Evolutionary conservation across 306 rosid species (phyloP), one percentile per base, ranked within the genome.

Genomic region (Coriaria nepalensis): DNA sequence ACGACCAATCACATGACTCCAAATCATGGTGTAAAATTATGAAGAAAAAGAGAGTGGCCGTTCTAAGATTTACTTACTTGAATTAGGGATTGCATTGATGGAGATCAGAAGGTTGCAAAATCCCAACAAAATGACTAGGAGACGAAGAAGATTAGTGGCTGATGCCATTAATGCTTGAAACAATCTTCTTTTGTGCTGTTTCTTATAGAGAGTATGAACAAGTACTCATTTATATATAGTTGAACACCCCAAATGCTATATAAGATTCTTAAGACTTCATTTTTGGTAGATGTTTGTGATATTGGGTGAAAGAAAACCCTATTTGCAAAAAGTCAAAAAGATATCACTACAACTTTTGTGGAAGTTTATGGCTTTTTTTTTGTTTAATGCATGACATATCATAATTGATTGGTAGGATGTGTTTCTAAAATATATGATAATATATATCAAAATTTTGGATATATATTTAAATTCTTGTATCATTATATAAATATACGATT

Each of bases 61-160:
- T 15, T 4, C 8, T 15, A 41, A 29, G 44, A 15, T 35, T 10
- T 32, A 33, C 32, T 71, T 78, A 84, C 90, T 81, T 73, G 94
- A 70, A 49, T 68, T 58, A 35, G 95, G 97, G 65, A 79, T 74
- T 55, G 87, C 94, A 56, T 71, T 73, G 43, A 72, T 68, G 75
- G 55, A 58, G 13, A 3, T 1, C 3, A 67, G 10, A 34, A 81
- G 78, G 56, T 63, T 72, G 59, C 72, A 77, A 64, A 84, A 50
- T 37, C 73, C 73, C 6, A 84, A 65, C 33, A 73, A 46, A 35
- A 90, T 53, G 42, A 90, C 50, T 13, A 90, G 73, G 8, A 84
- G 45, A 61, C 60, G 77, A 64, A 79, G 53, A 63, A 74, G 62
- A 62, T 20, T 20, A 20, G 66, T 42, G 50, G 41, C 8, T 35